These are phyloP conservation scores for Coniochaeta sp. DNA, from an alignment of 2,329 filamentous ascomycete genomes.

Conservation along the genomic window DNA sequence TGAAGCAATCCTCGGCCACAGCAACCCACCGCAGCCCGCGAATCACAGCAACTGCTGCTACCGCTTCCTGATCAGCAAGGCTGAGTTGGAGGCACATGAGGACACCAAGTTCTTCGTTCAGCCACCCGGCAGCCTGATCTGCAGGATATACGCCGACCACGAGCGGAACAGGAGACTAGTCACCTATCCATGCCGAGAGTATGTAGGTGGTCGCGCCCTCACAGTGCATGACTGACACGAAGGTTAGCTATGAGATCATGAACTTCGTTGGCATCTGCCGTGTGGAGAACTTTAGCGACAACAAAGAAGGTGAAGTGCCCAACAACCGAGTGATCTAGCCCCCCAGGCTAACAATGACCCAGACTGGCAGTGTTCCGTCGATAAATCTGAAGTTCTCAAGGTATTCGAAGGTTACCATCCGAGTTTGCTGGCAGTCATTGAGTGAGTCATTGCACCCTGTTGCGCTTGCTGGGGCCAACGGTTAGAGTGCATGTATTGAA, in stretches of 20 bases:
- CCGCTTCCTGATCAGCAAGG: conserved; percentile 25
- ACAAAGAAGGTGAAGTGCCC: background rate
- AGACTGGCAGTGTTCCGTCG: conserved; percentile 5
- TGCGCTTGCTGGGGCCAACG: background rate
- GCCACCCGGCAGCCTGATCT: conserved; percentile 13
- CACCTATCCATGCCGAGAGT: conserved; percentile 17
- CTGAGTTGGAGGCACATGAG: conserved; percentile 19
- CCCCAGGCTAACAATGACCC: background rate
- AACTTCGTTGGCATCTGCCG: conserved; percentile 1
- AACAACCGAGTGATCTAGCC: background rate
- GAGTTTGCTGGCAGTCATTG: conserved; percentile 3
- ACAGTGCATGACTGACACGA: background rate
- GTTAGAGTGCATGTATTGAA: background rate
- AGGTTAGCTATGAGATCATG: background rate
- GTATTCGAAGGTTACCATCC: conserved; percentile 7
- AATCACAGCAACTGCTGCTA: conserved; percentile 20
- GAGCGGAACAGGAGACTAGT: conserved; percentile 12
- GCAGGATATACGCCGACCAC: conserved; percentile 13
- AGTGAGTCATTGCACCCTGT: background rate
- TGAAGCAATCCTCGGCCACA: conserved; percentile 18
- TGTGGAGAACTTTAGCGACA: background rate
- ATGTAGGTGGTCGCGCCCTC: background rate
- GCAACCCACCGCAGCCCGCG: conserved; percentile 8
- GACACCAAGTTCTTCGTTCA: conserved; percentile 20
- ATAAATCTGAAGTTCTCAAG: conserved; percentile 6